phyloP scores from a whole-genome alignment of 345 rosid species.

The Jatropha curcas region DNA sequence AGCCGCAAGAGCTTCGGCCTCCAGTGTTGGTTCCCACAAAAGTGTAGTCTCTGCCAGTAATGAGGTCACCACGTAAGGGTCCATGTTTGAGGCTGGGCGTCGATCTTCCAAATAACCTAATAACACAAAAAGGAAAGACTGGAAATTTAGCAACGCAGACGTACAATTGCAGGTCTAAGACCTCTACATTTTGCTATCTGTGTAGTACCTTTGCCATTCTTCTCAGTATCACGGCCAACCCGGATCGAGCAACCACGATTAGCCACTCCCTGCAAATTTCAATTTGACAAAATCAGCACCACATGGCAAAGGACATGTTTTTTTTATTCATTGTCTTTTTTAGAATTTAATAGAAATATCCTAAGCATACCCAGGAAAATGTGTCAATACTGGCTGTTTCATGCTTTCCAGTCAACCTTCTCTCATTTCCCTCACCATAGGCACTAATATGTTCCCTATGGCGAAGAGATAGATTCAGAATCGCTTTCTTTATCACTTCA shows the following conservation, averaged over 20 bases:
- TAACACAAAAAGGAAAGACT: neutral
- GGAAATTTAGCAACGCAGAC: constrained; percentile 14
- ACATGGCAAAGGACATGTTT: neutral
- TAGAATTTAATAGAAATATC: neutral
- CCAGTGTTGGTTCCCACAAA: constrained; percentile 76
- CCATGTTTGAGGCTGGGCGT: constrained; percentile 97
- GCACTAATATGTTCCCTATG: constrained; percentile 88
- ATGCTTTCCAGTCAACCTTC: constrained; percentile 94
- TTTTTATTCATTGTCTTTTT: neutral
- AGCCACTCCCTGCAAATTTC: constrained; percentile 73
- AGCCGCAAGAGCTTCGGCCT: constrained; percentile 85
- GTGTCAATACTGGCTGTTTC: constrained; percentile 89
- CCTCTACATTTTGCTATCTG: neutral
- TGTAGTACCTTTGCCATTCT: constrained; percentile 75
- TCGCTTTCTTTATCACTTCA: constrained; percentile 88
- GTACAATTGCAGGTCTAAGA: neutral
- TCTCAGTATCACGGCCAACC: constrained; percentile 96
- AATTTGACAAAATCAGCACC: constrained; percentile 11
- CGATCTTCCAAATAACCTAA: constrained; percentile 88
- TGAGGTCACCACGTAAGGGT: constrained; percentile 73
- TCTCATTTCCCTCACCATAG: constrained; percentile 98
- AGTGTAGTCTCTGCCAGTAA: constrained; percentile 76
- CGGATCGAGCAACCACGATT: constrained; percentile 97
- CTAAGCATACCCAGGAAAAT: constrained; percentile 83
- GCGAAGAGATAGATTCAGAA: constrained; percentile 84